Conservation (phyloP, 2,329 filamentous ascomycete genomes). For the Cadophora luteo-olivacea region DNA sequence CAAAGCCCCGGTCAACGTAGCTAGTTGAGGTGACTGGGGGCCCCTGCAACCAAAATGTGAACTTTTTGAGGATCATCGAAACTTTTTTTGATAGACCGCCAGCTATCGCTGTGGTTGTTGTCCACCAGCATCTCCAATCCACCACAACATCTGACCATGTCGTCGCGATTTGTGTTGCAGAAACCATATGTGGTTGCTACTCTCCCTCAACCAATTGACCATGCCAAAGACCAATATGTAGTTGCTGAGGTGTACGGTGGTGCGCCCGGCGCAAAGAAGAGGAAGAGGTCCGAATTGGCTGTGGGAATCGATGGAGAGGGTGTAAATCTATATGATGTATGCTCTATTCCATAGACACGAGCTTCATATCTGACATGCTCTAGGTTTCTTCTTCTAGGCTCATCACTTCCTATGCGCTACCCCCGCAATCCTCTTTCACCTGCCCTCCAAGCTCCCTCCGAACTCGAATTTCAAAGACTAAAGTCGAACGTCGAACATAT, state of each 20-base stretch:
- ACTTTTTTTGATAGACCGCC: conserved; percentile 28
- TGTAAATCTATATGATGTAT: conserved; percentile 69
- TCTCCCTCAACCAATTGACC: conserved; percentile 64
- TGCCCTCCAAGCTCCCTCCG: conserved; percentile 66
- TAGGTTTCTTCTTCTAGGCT: conserved; percentile 67
- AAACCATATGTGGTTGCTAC: conserved; percentile 68
- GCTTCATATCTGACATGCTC: conserved; percentile 18
- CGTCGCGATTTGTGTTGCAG: conserved; percentile 63
- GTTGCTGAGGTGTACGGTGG: conserved; percentile 68
- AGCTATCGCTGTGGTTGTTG: background rate
- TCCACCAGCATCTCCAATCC: conserved; percentile 16
- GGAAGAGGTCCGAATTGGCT: conserved; percentile 67
- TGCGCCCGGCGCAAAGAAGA: conserved; percentile 62
- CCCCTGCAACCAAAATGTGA: conserved; percentile 29
- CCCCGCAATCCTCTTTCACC: conserved; percentile 68
- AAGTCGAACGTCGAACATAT: conserved; percentile 66
- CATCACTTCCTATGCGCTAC: conserved; percentile 71
- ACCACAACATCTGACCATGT: conserved; percentile 38
- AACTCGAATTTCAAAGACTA: conserved; percentile 50
- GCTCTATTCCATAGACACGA: conserved; percentile 34
- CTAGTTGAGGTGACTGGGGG: conserved; percentile 28
- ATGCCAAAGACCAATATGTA: conserved; percentile 57
- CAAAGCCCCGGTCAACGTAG: conserved; percentile 27
- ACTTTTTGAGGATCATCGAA: conserved; percentile 26
- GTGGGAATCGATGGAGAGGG: conserved; percentile 71